Evolutionary conservation across 2,329 filamentous ascomycete species (phyloP), one percentile per base, ranked within the genome.

Genomic region (Ophiostoma angusticollis): DNA sequence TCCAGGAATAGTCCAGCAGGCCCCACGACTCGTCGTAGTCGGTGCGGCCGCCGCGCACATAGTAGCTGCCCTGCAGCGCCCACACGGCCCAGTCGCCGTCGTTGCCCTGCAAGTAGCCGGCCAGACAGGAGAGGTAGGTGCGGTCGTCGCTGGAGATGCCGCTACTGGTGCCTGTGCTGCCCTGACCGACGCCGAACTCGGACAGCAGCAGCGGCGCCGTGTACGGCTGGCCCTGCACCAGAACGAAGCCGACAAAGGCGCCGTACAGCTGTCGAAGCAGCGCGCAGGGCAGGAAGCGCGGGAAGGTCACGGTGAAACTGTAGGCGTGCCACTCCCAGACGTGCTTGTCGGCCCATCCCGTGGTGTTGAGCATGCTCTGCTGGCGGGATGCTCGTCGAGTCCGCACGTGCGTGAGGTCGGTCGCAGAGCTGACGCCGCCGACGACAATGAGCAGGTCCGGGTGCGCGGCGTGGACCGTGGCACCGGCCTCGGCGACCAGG

Each of bases 321-420:
- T 76, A 77, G 22, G 65, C 62, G 55, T 77, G 72, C 50, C 70
- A 64, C 55, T 77, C 72, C 70, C 70, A 76, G 11, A 75, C 69
- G 47, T 70, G 61, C 54, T 76, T 76, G 29, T 58, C 60, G 6
- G 47, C 41, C 64, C 65, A 71, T 9, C 51, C 58, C 4, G 52
- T 52, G 32, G 59, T 63, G 52, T 71, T 63, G 39, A 74, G 58
- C 30, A 41, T 37, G 42, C 45, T 44, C 32, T 49, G 52, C 24
- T 43, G 47, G 22, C 58, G 53, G 24, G n/a, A n/a, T n/a, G n/a
- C n/a, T n/a, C n/a, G n/a, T n/a, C n/a, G n/a, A n/a, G n/a, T n/a
- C n/a, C n/a, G n/a, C n/a, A 72, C 44, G 43, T 62, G 63, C 5
- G 60, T 60, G 22, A 76, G 57, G 50, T 76, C 70, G 12, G 69